phyloP scores from a whole-genome alignment of 1,139 yeast genomes.

The Diutina scorzettiae region DNA sequence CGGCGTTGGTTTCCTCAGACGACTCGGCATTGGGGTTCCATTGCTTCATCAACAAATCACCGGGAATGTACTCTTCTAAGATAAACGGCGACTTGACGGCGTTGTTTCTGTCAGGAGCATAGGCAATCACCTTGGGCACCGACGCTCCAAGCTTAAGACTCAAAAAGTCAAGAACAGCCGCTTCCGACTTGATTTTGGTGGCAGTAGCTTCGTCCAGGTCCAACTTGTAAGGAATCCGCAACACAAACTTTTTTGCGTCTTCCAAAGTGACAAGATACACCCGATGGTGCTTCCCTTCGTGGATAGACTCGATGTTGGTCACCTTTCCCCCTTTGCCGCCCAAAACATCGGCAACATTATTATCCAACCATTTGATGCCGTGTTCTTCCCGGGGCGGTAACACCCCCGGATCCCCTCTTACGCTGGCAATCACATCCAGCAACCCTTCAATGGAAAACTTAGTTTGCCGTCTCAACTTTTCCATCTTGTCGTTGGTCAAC shows the following conservation, averaged over 20 bases:
- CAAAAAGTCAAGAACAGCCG: conserved; percentile 82
- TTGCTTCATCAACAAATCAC: conserved; percentile 70
- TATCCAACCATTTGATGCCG: conserved; percentile 16
- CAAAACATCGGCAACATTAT: conserved; percentile 26
- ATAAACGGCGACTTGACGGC: conserved; percentile 62
- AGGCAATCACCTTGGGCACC: conserved; percentile 69
- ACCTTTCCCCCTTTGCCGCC: conserved; percentile 32
- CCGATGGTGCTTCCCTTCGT: conserved; percentile 91
- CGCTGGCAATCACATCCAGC: conserved; percentile 33
- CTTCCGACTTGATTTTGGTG: conserved; percentile 73
- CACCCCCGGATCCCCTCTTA: conserved; percentile 13
- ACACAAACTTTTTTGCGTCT: conserved; percentile 43
- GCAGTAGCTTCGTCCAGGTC: conserved; percentile 52
- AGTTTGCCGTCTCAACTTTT: conserved; percentile 70
- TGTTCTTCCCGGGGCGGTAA: background rate
- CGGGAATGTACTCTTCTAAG: conserved; percentile 67
- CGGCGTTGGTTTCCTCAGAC: conserved; percentile 12
- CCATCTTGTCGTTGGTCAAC: conserved; percentile 66
- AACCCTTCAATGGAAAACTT: conserved; percentile 74
- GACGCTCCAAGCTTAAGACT: conserved; percentile 37
- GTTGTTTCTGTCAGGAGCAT: conserved; percentile 52
- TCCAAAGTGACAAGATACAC: conserved; percentile 62
- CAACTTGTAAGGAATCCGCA: conserved; percentile 77
- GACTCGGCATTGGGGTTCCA: conserved; percentile 68
- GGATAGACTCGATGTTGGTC: conserved; percentile 69